Percentiles rank a stretch among this genome's conserved stretches.
Conservation (phyloP, 768 basidiomycete genomes). For the Dacryopinax primogenitus region DNA sequence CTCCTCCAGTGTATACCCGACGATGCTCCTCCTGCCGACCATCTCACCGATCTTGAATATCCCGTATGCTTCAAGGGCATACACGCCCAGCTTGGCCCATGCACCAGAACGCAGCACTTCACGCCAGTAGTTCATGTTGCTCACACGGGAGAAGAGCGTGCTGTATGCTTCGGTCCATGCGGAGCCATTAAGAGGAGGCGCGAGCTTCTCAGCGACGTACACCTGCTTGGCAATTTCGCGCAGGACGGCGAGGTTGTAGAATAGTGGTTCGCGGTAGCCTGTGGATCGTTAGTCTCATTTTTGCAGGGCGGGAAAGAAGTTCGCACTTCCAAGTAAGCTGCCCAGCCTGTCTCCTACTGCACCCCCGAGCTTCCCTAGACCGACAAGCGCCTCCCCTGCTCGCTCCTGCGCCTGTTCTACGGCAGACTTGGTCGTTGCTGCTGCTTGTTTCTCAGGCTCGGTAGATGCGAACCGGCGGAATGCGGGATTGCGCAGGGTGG, state of each 20-base stretch:
- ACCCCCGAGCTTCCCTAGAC: slow-evolving; percentile 37
- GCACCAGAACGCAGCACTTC: slow-evolving; percentile 49
- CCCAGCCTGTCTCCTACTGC: slow-evolving; percentile 40
- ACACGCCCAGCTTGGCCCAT: slow-evolving; percentile 52
- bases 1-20: slow-evolving; percentile 55
- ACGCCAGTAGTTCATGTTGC: slow-evolving; percentile 48
- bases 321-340: slow-evolving; percentile 43
- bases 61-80: slow-evolving; percentile 76
- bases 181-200: slow-evolving; percentile 49
- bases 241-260: slow-evolving; percentile 66
- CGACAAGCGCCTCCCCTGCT: slow-evolving; percentile 41
- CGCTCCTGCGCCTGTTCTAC: slow-evolving; percentile 46
- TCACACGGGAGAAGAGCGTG: slow-evolving; percentile 50
- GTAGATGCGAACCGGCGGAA: slow-evolving; percentile 11
- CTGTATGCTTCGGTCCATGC: slow-evolving; percentile 47
- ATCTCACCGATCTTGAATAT: slow-evolving; percentile 93
- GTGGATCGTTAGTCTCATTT: slow-evolving; percentile 6
- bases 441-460: slow-evolving; percentile 25
- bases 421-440: slow-evolving; percentile 61
- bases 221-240: slow-evolving; percentile 65
- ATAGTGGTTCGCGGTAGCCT: slow-evolving; percentile 65
- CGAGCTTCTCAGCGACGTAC: slow-evolving; percentile 52
- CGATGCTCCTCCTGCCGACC: slow-evolving; percentile 59
- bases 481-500: slow-evolving; percentile 9
- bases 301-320: background rate